These are phyloP conservation scores for Phytophthora tubulina DNA, from an alignment of 352 stramenopile species.

Conservation along the genomic window DNA sequence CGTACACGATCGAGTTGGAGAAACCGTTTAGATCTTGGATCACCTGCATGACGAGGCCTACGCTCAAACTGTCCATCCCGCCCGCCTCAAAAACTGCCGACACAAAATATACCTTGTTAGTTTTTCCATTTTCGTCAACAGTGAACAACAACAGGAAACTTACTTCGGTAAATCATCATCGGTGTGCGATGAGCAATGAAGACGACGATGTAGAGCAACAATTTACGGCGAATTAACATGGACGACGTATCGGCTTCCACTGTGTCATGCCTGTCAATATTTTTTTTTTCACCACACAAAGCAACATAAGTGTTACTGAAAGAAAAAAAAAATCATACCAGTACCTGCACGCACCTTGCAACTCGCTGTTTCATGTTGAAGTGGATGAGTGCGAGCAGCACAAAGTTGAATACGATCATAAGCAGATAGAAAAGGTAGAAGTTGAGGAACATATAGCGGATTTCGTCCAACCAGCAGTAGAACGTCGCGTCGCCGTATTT, in stretches of 20 bases:
- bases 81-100: conserved; percentile 52
- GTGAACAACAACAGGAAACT: conserved; percentile 15
- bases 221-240: conserved; percentile 74
- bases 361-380: conserved; percentile 74
- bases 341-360: conserved; percentile 40
- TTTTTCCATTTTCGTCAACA: background rate
- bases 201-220: conserved; percentile 78
- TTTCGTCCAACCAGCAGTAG: conserved; percentile 84
- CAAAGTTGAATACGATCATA: conserved; percentile 79
- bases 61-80: conserved; percentile 44
- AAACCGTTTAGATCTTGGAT: conserved; percentile 77
- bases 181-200: conserved; percentile 74
- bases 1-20: conserved; percentile 80
- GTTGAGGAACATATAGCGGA: conserved; percentile 73
- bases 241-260: conserved; percentile 72
- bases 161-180: conserved; percentile 80
- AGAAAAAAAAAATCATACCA: background rate
- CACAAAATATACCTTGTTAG: conserved; percentile 17
- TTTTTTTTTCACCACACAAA: background rate
- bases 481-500: conserved; percentile 84
- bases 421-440: conserved; percentile 82
- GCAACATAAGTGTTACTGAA: conserved; percentile 5
- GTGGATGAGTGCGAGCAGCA: conserved; percentile 70
- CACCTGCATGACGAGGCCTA: conserved; percentile 63
- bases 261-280: conserved; percentile 58